Percentiles rank a stretch among this genome's conserved stretches.
phyloP scores from a whole-genome alignment of 2,329 filamentous ascomycete species.

The Tolypocladium capitatum region DNA sequence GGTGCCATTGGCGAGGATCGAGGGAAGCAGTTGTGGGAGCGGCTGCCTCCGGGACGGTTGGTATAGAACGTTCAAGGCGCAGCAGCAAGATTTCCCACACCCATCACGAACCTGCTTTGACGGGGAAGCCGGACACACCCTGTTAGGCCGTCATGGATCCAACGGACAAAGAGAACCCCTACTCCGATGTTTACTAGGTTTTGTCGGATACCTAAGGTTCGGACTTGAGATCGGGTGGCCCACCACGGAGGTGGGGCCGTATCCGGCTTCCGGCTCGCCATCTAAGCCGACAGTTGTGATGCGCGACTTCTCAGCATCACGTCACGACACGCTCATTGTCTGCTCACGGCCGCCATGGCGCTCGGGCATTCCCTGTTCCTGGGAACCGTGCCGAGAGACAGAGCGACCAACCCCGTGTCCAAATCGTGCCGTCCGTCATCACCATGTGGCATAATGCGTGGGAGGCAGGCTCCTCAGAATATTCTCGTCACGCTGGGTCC shows the following conservation, averaged over 20 bases:
- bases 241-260: too few relatives aligned
- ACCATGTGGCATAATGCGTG: not conserved
- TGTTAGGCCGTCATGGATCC: too few relatives aligned
- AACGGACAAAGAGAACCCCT: conserved; percentile 55
- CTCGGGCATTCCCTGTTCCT: not conserved
- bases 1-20: too few relatives aligned
- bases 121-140: too few relatives aligned
- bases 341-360: too few relatives aligned
- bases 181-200: conserved; percentile 38
- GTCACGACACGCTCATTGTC: too few relatives aligned
- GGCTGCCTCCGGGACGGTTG: not conserved
- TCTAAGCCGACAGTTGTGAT: too few relatives aligned
- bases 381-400: not conserved
- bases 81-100: not conserved
- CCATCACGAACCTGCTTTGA: not conserved
- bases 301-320: too few relatives aligned
- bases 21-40: not conserved
- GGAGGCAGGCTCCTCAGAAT: not conserved
- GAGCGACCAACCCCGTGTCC: not conserved
- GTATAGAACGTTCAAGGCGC: not conserved
- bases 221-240: not conserved
- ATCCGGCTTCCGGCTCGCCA: too few relatives aligned
- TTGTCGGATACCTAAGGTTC: not conserved
- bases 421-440: too few relatives aligned
- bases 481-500: not conserved